A percentile compares a stretch with the other conserved stretches of the same genome.
These are phyloP conservation scores for Esteya vermicola DNA, from an alignment of 2,329 filamentous ascomycete genomes.

Conservation along the genomic window DNA sequence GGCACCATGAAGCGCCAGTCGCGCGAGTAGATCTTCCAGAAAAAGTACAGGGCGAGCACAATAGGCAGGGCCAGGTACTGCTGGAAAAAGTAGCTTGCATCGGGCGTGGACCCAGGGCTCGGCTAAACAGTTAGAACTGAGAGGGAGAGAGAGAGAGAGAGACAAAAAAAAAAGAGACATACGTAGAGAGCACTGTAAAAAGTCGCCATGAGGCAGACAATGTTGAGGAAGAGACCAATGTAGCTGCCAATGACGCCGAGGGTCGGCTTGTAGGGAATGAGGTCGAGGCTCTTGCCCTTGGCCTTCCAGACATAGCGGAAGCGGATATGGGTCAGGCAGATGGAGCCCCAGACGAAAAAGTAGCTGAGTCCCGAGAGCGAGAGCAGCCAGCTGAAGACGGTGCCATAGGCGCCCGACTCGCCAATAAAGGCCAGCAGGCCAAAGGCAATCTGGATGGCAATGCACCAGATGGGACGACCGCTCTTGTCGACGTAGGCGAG, in stretches of 20 bases:
- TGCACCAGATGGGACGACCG: conserved; percentile 43
- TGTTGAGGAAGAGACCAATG: conserved; percentile 52
- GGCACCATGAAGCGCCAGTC: conserved; percentile 44
- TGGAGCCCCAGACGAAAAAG: conserved; percentile 63
- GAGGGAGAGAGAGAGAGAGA: not conserved
- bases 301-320: conserved; percentile 48
- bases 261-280: conserved; percentile 31
- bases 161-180: conserved; percentile 10
- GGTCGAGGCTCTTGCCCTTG: conserved; percentile 36
- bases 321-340: conserved; percentile 50
- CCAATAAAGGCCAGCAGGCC: conserved; percentile 46
- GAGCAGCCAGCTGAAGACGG: conserved; percentile 51
- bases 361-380: conserved; percentile 58
- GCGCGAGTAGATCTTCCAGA: conserved; percentile 45
- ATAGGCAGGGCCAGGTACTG: conserved; percentile 42
- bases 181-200: conserved; percentile 54
- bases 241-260: conserved; percentile 53
- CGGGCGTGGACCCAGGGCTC: conserved; percentile 16
- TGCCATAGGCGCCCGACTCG: conserved; percentile 23
- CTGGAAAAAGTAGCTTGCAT: conserved; percentile 41
- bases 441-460: conserved; percentile 37
- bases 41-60: conserved; percentile 43
- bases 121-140: conserved; percentile 15
- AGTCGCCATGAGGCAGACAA: conserved; percentile 54
- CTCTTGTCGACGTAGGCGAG: conserved; percentile 46